Percentiles rank a stretch among this genome's conserved stretches.
Evolutionary conservation across 2,329 filamentous ascomycete species (phyloP).

Genomic region (Teratosphaeriaceae sp.): DNA sequence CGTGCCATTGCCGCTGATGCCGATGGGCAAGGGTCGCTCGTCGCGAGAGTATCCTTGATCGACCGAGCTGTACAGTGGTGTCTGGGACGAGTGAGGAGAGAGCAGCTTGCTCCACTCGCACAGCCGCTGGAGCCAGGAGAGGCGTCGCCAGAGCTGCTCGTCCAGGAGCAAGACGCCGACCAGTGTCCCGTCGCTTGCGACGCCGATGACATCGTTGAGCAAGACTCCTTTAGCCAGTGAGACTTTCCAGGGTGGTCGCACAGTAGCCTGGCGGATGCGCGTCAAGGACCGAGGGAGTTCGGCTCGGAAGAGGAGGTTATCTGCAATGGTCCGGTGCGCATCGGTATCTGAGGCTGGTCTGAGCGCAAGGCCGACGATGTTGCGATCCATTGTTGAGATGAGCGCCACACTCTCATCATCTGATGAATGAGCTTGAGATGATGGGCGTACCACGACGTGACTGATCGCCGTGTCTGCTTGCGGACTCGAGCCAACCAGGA

Average conservation of each 20-base stretch:
- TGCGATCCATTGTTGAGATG: background rate
- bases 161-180: slow-evolving; percentile 58
- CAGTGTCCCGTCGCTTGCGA: slow-evolving; percentile 47
- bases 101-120: slow-evolving; percentile 28
- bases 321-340: slow-evolving; percentile 9
- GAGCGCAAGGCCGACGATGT: slow-evolving; percentile 20
- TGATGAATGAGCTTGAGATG: background rate
- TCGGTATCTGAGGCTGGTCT: background rate
- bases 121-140: slow-evolving; percentile 68
- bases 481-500: slow-evolving; percentile 21
- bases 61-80: slow-evolving; percentile 10
- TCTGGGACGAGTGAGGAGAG: slow-evolving; percentile 17
- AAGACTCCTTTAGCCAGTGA: slow-evolving; percentile 33
- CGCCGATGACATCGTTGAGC: slow-evolving; percentile 43
- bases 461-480: slow-evolving; percentile 16
- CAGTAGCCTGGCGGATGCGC: slow-evolving; percentile 45
- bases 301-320: slow-evolving; percentile 36
- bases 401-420: slow-evolving; percentile 5
- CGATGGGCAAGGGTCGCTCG: slow-evolving; percentile 20
- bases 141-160: slow-evolving; percentile 56
- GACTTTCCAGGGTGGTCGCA: slow-evolving; percentile 32
- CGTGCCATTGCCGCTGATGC: slow-evolving; percentile 8
- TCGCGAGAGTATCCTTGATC: slow-evolving; percentile 9
- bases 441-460: slow-evolving; percentile 14
- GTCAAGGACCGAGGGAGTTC: slow-evolving; percentile 35